Evolutionary conservation across 352 stramenopile genomes (phyloP).

Genomic region (Phytophthora brassicae): DNA sequence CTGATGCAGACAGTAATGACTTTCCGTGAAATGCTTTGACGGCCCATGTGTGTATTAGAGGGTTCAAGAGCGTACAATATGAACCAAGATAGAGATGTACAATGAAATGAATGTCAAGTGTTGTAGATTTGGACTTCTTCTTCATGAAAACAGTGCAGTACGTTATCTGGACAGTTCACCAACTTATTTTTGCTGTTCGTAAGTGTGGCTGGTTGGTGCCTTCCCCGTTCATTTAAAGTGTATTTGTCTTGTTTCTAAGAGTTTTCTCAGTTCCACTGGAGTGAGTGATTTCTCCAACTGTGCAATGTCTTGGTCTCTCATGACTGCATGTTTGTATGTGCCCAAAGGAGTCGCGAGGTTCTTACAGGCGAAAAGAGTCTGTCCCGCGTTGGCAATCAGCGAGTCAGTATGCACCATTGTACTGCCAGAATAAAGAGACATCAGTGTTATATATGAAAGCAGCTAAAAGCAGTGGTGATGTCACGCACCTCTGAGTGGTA

Average conservation of each 20-base stretch:
- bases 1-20: slow-evolving; percentile 32
- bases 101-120: slow-evolving; percentile 12
- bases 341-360: slow-evolving; percentile 68
- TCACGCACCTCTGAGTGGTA: slow-evolving; percentile 49
- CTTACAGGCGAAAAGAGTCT: slow-evolving; percentile 62
- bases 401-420: slow-evolving; percentile 46
- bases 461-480: background rate
- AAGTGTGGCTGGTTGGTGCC: too few species aligned
- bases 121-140: slow-evolving; percentile 21
- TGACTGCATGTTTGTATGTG: too few species aligned
- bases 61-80: slow-evolving; percentile 16
- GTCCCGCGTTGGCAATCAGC: slow-evolving; percentile 53
- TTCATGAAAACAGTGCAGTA: background rate
- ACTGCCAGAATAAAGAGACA: slow-evolving; percentile 27
- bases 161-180: background rate
- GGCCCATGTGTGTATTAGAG: slow-evolving; percentile 3
- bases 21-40: slow-evolving; percentile 22
- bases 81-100: slow-evolving; percentile 15
- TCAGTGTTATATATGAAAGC: background rate
- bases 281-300: too few species aligned
- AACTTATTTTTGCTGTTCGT: background rate
- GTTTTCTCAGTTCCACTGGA: too few species aligned
- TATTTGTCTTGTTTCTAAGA: too few species aligned
- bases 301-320: too few species aligned
- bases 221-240: background rate